phyloP scores from a whole-genome alignment of 176 grass and related monocot genomes.

The Alopecurus myosuroides region DNA sequence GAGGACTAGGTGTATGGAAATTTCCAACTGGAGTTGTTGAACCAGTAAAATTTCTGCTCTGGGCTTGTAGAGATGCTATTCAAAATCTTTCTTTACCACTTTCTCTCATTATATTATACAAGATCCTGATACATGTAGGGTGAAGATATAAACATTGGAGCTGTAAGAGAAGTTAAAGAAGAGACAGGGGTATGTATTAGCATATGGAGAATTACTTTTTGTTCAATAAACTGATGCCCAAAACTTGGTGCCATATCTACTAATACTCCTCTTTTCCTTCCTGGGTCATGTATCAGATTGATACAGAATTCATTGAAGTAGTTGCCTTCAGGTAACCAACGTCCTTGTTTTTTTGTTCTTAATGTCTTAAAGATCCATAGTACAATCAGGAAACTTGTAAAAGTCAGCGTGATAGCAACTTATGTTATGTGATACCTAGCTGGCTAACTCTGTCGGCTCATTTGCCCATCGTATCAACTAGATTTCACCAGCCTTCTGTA shows the following conservation, averaged over 20 bases:
- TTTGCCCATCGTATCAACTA: not conserved
- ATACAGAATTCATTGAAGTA: slow-evolving; percentile 90
- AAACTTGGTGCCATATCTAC: slow-evolving; percentile 1
- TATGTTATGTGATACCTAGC: slow-evolving; percentile 13
- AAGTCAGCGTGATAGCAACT: not conserved
- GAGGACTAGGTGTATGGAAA: slow-evolving; percentile 85
- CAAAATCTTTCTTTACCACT: not conserved
- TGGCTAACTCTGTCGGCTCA: not conserved
- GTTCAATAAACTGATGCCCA: not conserved
- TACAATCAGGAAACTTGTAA: not conserved
- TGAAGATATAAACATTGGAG: slow-evolving; percentile 81
- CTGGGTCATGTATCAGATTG: slow-evolving; percentile 57
- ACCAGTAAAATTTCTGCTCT: slow-evolving; percentile 53
- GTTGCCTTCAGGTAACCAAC: slow-evolving; percentile 74
- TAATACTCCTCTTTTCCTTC: slow-evolving; percentile 18
- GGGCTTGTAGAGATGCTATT: slow-evolving; percentile 22
- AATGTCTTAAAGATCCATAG: slow-evolving; percentile 3
- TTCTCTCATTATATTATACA: slow-evolving; percentile 16
- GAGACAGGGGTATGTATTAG: slow-evolving; percentile 83
- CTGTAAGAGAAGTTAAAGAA: slow-evolving; percentile 94
- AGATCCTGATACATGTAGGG: slow-evolving; percentile 47
- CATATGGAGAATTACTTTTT: not conserved
- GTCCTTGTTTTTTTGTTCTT: not conserved
- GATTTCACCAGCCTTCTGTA: not conserved
- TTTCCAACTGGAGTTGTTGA: slow-evolving; percentile 93